Base-by-base conservation (phyloP, 2,329 filamentous ascomycete genomes). In the Alternaria sp. region DNA sequence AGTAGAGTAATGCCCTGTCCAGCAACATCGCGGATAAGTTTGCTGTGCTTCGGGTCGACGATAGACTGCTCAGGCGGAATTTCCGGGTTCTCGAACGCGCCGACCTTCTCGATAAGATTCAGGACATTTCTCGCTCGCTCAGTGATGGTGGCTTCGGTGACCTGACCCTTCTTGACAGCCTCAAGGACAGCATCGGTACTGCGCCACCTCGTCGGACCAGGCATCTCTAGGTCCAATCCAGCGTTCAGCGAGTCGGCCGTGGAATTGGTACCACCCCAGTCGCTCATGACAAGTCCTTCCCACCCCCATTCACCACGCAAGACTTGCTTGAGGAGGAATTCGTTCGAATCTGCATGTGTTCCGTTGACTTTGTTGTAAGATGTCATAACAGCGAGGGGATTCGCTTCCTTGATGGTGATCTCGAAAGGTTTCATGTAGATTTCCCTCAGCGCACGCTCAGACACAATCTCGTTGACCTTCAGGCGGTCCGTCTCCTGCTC, bases 351-450 rank as follows among this genome's bases (percentile, higher is more conserved):
- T 1, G 87, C 85, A 8, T 91, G 90, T 13, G 89, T 82, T 9
- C 91, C 91, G 67, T 93, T 91, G 69, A 93, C 89, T 67, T 89
- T 88, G 73, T 91, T 88, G 75, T 93, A 93, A 0, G 91, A 86
- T 32, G 89, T 88, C 91, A 93, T 93, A 66, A 92, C 86, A 45
- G 86, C 85, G 74, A 85, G 88, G 1, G 89, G 91, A 13, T 87
- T 89, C 5, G 83, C 89, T 70, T 92, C 90, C 47, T 91, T 86
- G 62, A 93, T 90, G 8, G 89, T 86, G n/a, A 89, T 86, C 77
- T 91, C 90, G 77, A 91, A 92, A 0, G 86, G 84, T 46, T 88
- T 84, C 71, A 84, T 66, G 70, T 82, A 87, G 64, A 84, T 87
- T 28, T 85, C 85, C 45, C 86, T 79, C 58, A 87, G 69, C 9